Base-by-base conservation (phyloP, 208 protist genomes). In the Angomonas deanei region DNA sequence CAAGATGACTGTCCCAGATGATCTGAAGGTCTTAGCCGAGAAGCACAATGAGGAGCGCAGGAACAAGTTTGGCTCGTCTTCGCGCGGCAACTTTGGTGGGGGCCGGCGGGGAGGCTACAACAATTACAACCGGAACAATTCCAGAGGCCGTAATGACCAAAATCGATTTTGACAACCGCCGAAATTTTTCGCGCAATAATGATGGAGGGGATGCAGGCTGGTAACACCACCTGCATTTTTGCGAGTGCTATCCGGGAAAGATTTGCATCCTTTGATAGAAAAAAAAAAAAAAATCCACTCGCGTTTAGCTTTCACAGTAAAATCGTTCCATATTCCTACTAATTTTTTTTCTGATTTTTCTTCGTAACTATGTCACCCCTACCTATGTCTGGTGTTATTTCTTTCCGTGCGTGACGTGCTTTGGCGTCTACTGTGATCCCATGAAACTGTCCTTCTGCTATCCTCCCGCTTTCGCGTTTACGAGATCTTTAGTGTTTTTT, bases 1-100 rank as follows among this genome's bases (percentile, higher is more conserved):
- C 70, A 78, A 80, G 32, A 79, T 77, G 60, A 62, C 77, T 3
- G 71, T 86, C 5, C 86, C 86, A 19, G 19, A 52, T 3, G 38
- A 81, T 47, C 68, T 96, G 39, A 52, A 58, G 38, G 30, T 80
- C 28, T 59, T 96, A 32, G 76, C 81, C 21, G 66, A 74, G 24
- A 26, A 26, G 10, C 58, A 85, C 64, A 60, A 36, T 17, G 52
- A 42, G n/a, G 48, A 70, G 10, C 52, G 24, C 24, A 19, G 36
- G 36, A 68, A 30, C 32, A 46, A 30, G 15, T 34, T 19, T 11
- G 57, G 62, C 47, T 65, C 10, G 47, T 33, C 34, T 13, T 49
- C 28, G 17, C 15, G 32, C 42, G n/a, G 60, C 47, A 19, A 46
- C 50, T 5, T 5, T 34, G 49, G 63, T 38, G 50, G 61, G 36